A percentile compares a stretch with the other conserved stretches of the same genome.
phyloP scores from a whole-genome alignment of 1,284 basidiomycete species.

The Neolentinus lepideus region DNA sequence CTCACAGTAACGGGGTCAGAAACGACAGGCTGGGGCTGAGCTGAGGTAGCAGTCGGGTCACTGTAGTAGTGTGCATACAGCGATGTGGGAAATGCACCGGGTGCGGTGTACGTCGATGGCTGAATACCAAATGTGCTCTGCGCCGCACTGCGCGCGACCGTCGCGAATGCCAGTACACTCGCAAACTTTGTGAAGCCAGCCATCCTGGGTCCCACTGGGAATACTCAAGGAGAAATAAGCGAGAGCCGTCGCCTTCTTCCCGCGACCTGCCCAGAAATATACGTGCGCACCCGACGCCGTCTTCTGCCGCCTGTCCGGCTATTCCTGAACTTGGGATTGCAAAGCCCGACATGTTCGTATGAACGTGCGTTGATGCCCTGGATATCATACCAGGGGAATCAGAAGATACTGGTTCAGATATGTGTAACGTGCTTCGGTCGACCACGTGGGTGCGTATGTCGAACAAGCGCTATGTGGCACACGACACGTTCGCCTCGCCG shows the following conservation, averaged over 20 bases:
- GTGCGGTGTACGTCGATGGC: conserved; percentile 46
- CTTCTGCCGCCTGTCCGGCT: neutral
- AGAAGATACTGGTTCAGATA: neutral
- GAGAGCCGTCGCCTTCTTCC: neutral
- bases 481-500: too few species aligned
- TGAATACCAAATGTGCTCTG: conserved; percentile 15
- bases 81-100: conserved; percentile 58
- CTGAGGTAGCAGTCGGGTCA: conserved; percentile 58
- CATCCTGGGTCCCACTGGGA: neutral
- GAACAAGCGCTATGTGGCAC: too few species aligned
- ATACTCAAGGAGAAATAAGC: neutral
- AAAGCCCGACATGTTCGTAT: neutral
- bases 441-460: neutral
- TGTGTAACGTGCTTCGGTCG: neutral
- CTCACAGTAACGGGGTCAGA: conserved; percentile 58
- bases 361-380: neutral
- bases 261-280: neutral
- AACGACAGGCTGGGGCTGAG: conserved; percentile 64
- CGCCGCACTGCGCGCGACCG: conserved; percentile 5
- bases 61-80: conserved; percentile 62
- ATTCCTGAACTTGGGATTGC: neutral
- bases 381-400: neutral
- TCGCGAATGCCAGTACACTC: neutral
- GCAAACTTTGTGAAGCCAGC: conserved; percentile 1
- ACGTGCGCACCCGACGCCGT: neutral